A percentile compares a stretch with the other conserved stretches of the same genome.
Evolutionary conservation across 495 filamentous ascomycete genomes (phyloP).

Genomic region (Podospora anserina): DNA sequence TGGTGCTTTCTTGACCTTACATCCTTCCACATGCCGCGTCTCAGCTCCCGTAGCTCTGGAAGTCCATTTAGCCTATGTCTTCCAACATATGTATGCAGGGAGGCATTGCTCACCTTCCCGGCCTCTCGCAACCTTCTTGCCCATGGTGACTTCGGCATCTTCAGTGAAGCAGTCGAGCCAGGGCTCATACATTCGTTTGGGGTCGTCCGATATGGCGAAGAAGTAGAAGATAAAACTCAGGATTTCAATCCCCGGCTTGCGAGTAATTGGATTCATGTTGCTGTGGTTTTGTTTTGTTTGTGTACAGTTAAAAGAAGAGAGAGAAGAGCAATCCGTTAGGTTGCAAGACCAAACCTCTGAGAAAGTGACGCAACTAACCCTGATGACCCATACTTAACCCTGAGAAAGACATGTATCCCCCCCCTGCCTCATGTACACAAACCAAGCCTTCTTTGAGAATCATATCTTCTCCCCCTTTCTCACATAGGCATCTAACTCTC

Average conservation of each 20-base stretch:
- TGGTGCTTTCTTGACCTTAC: slow-evolving; percentile 32
- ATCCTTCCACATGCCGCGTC: slow-evolving; percentile 28
- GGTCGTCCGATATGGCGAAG: slow-evolving; percentile 39
- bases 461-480: no score
- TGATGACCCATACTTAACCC: no score
- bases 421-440: no score
- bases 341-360: no score
- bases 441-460: no score
- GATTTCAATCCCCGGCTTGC: slow-evolving; percentile 7
- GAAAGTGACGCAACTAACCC: no score
- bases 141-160: slow-evolving; percentile 36
- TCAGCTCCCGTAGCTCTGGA: slow-evolving; percentile 26
- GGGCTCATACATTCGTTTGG: slow-evolving; percentile 31
- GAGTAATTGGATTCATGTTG: not conserved
- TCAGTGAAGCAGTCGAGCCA: slow-evolving; percentile 39
- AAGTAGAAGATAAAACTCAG: slow-evolving; percentile 37
- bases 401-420: no score
- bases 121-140: slow-evolving; percentile 29
- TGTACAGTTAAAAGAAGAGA: not conserved
- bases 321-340: not conserved
- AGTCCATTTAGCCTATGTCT: not conserved
- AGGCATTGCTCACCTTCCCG: slow-evolving; percentile 27
- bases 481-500: no score
- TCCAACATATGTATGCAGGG: not conserved
- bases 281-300: not conserved